Base-by-base conservation (phyloP, 2,329 filamentous ascomycete species). In the Alternaria sp. region DNA sequence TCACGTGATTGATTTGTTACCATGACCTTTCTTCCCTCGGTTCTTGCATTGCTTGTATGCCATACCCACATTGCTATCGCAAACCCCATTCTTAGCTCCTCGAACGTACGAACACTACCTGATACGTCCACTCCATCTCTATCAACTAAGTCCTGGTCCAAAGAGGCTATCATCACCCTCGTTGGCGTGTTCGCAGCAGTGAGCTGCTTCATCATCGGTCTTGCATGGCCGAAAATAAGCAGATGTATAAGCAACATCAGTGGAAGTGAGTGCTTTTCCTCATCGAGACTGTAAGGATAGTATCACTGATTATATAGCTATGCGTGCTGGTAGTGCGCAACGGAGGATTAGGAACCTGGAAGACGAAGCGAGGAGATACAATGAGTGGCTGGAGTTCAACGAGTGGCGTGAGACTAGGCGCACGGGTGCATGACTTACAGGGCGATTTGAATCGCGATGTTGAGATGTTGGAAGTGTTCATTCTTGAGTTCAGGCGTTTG, bases 291-390 rank as follows among this genome's bases (percentile, higher is more conserved):
- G n/a, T n/a, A n/a, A n/a, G n/a, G n/a, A n/a, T n/a, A n/a, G n/a
- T n/a, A n/a, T n/a, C 36, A 9, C 36, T 38, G 3, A 38, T 38
- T 2, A 3, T 38, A 3, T 18, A 39, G 7, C 0, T 11, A 18
- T 11, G 7, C 7, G 36, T 14, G 1, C n/a, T 0, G 1, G n/a
- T 39, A 39, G 7, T 39, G 36, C n/a, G 8, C 36, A 20, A 9
- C 36, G n/a, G 0, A n/a, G 12, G 2, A 18, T 4, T 0, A 18
- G n/a, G 8, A 18, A 8, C 0, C 1, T n/a, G 7, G 38, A 39
- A 20, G n/a, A 18, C 7, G 38, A 39, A 39, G 38, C n/a, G n/a
- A 18, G n/a, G 3, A 39, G 38, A 7, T 39, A 20, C 38, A 30
- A 12, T 30, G n/a, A 39, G 7, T 38, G 7, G 38, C 4, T 39